Base-by-base conservation (phyloP, 164 flowering plant species). In the Warburgia ugandensis region DNA sequence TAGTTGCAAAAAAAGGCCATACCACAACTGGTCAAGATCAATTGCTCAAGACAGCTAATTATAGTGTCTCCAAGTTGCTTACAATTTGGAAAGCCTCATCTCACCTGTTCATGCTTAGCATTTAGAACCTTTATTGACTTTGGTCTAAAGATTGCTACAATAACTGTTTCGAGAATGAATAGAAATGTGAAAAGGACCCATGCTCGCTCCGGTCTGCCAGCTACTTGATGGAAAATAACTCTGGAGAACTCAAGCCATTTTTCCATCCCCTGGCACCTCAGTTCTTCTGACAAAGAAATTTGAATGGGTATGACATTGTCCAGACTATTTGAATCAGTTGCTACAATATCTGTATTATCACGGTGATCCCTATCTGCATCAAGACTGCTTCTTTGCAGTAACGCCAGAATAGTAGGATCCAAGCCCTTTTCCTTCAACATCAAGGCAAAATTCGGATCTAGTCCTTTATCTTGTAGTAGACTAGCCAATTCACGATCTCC, bases 371-470 rank as follows among this genome's bases (percentile, higher is more conserved):
- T 74, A 76, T 94, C 99, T 29, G 97, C 97, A 77, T 94, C 99
- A 67, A 94, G 71, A 72, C 99, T 94, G 66, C 90, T 84, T 58
- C 99, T 80, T 68, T 89, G 95, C 58, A 94, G 75, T 52, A 88
- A 61, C 53, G 94, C 97, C 55, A 94, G 62, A 50, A 94, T 86
- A 45, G 88, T 89, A 21, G 96, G 99, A 69, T 94, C 99, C 66
- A 89, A 67, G 52, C 75, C 81, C 67, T 81, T 88, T 54, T 94
- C 99, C 74, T 86, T 83, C 70, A 94, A 60, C 99, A 94, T 94
- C 75, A 94, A 74, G 19, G 95, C 97, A 83, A 94, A 94, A 71
- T 94, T 94, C 41, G 97, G 97, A 74, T 94, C 97, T 55, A 94
- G 68, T 11, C 99, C 99, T 69, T 89, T 94, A 68, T 94, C 83